Conservation (phyloP, 768 basidiomycete genomes). For the Trichaptum fuscoviolaceum region DNA sequence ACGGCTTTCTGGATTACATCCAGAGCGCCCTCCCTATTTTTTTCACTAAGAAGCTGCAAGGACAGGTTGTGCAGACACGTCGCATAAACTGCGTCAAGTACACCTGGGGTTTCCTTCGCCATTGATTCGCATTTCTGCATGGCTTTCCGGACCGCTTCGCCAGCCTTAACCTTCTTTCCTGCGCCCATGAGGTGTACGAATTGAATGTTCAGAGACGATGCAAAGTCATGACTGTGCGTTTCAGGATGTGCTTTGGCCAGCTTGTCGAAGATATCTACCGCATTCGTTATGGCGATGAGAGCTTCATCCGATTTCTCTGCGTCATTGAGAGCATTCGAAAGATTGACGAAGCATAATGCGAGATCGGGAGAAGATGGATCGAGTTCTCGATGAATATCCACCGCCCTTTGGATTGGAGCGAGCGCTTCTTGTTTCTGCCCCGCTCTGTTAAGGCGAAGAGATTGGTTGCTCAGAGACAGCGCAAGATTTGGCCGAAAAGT, state of each 20-base stretch:
- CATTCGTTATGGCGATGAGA: not conserved
- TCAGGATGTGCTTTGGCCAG: not conserved
- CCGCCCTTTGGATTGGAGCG: too few species aligned
- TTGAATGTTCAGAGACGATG: not conserved
- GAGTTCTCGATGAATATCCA: too few species aligned
- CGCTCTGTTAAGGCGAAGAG: too few species aligned
- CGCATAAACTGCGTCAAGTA: too few species aligned
- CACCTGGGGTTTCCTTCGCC: too few species aligned
- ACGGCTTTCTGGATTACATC: not conserved
- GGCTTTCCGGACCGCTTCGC: not conserved
- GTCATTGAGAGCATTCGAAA: too few species aligned
- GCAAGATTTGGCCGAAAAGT: not conserved
- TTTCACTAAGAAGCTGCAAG: not conserved
- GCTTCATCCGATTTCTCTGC: slow-evolving; percentile 4
- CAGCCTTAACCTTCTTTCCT: not conserved
- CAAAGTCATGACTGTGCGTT: not conserved
- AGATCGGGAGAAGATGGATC: too few species aligned
- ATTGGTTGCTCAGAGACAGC: not conserved
- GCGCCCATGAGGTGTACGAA: not conserved
- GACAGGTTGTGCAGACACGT: not conserved
- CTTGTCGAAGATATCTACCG: too few species aligned
- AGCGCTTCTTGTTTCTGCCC: too few species aligned
- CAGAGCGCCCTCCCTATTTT: not conserved
- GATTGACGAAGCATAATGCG: too few species aligned
- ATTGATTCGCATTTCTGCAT: too few species aligned